phyloP scores from a whole-genome alignment of 768 basidiomycete genomes.

The Boletus sp. region DNA sequence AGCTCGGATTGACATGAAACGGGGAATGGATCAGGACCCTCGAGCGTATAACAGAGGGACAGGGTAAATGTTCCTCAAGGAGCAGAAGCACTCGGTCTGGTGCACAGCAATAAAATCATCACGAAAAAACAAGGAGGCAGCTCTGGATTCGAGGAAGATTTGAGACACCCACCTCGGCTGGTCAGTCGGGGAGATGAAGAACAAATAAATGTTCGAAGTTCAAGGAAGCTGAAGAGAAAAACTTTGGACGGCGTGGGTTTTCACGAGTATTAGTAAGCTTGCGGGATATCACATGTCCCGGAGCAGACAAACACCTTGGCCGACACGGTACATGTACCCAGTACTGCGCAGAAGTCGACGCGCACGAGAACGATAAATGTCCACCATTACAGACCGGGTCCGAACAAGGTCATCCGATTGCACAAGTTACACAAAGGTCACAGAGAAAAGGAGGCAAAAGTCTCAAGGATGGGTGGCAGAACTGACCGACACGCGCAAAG shows the following conservation, averaged over 20 bases:
- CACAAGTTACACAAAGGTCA: conserved; percentile 8
- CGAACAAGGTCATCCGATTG: conserved; percentile 5
- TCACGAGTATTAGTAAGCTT: background rate
- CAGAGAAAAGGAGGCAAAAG: conserved; percentile 5
- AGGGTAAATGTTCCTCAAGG: conserved; percentile 32
- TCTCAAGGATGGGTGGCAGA: conserved; percentile 1
- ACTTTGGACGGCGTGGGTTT: background rate
- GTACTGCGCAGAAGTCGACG: too few relatives aligned
- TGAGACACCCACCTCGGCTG: conserved; percentile 3
- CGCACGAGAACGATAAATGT: background rate
- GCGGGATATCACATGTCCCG: background rate
- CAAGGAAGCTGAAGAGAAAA: background rate
- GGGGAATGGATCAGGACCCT: conserved; percentile 28
- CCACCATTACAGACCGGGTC: background rate
- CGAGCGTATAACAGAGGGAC: conserved; percentile 33
- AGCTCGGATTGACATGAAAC: background rate
- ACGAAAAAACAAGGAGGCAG: conserved; percentile 2
- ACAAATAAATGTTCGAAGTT: too few relatives aligned
- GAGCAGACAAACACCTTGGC: too few relatives aligned
- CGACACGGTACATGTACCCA: too few relatives aligned
- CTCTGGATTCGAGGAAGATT: background rate
- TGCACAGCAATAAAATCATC: conserved; percentile 37
- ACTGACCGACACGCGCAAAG: background rate
- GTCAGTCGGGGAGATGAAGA: background rate
- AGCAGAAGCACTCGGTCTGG: conserved; percentile 33